Percentiles rank a stretch among this genome's conserved stretches.
These are phyloP conservation scores for Lecanicillium sp. DNA, from an alignment of 2,329 filamentous ascomycete species.

Conservation along the genomic window DNA sequence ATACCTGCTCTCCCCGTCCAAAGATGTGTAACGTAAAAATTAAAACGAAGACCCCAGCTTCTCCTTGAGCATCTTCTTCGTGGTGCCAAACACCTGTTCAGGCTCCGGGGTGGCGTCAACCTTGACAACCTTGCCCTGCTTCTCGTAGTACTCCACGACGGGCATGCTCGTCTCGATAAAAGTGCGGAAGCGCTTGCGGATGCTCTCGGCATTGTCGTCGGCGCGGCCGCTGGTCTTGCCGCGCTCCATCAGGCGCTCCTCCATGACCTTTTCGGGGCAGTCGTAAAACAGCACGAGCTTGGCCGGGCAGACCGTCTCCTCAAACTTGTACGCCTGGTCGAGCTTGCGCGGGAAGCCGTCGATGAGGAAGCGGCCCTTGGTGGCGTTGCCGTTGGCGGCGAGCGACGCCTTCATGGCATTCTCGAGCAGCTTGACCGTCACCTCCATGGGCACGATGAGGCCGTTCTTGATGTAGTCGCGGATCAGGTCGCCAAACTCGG, in stretches of 20 bases:
- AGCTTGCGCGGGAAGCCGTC: conserved; percentile 92
- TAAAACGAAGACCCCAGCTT: conserved; percentile 31
- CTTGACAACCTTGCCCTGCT: conserved; percentile 70
- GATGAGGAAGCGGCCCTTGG: conserved; percentile 65
- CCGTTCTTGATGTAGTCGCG: conserved; percentile 89
- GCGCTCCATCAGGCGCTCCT: conserved; percentile 72
- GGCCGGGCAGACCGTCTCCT: conserved; percentile 77
- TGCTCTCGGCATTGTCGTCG: conserved; percentile 93
- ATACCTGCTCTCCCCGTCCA: too few relatives aligned
- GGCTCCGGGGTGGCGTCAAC: conserved; percentile 64
- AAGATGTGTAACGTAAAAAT: too few relatives aligned
- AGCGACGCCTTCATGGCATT: conserved; percentile 80
- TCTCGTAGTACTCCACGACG: conserved; percentile 78
- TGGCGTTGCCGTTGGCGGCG: conserved; percentile 29
- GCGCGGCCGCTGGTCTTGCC: conserved; percentile 87
- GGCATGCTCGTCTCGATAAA: conserved; percentile 98
- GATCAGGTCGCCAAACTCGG: conserved; percentile 89
- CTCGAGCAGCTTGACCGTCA: conserved; percentile 87
- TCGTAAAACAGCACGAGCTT: conserved; percentile 90
- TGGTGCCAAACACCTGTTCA: conserved; percentile 51
- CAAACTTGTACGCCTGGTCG: conserved; percentile 93
- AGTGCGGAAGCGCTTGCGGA: conserved; percentile 90
- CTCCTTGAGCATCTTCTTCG: conserved; percentile 40
- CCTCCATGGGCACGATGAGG: conserved; percentile 96
- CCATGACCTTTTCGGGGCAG: conserved; percentile 85